Conservation (phyloP, 805 yeast species). For the Brettanomyces nanus region DNA sequence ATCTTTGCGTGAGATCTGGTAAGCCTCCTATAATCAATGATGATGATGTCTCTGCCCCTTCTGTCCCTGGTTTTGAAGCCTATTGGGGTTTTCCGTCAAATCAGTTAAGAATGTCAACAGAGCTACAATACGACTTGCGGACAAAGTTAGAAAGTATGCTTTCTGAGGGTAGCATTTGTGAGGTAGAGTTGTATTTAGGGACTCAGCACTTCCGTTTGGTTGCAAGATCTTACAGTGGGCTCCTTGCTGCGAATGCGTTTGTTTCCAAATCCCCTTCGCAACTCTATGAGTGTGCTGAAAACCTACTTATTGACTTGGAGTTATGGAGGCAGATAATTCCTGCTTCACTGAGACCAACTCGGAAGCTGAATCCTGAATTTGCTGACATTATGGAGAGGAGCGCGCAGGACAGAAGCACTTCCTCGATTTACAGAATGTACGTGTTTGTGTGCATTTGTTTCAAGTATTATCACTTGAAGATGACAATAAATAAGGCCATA, state of each 20-base stretch:
- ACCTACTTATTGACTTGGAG: conserved; percentile 19
- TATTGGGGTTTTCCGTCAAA: conserved; percentile 9
- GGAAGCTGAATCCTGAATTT: conserved; percentile 5
- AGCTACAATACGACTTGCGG: neutral
- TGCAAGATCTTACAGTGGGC: conserved; percentile 18
- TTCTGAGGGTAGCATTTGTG: neutral
- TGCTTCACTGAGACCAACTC: conserved; percentile 14
- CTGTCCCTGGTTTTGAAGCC: conserved; percentile 16
- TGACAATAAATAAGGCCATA: conserved; percentile 21
- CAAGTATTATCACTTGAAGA: conserved; percentile 20
- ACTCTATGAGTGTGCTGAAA: conserved; percentile 7
- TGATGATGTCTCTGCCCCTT: conserved; percentile 30
- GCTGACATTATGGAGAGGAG: conserved; percentile 6
- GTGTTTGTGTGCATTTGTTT: conserved; percentile 13
- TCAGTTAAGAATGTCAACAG: neutral
- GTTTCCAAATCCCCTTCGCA: conserved; percentile 12
- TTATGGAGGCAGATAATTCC: conserved; percentile 24
- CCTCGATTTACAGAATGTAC: conserved; percentile 7
- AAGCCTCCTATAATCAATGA: conserved; percentile 39
- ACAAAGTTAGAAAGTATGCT: neutral
- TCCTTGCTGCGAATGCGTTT: conserved; percentile 24
- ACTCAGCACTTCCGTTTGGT: conserved; percentile 19
- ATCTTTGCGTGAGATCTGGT: conserved; percentile 37
- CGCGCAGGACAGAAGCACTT: conserved; percentile 2
- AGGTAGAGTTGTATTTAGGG: conserved; percentile 11